A percentile compares a stretch with the other conserved stretches of the same genome.
Conservation (phyloP, 2,329 filamentous ascomycete genomes). For the Pestalotiopsis sp. region DNA sequence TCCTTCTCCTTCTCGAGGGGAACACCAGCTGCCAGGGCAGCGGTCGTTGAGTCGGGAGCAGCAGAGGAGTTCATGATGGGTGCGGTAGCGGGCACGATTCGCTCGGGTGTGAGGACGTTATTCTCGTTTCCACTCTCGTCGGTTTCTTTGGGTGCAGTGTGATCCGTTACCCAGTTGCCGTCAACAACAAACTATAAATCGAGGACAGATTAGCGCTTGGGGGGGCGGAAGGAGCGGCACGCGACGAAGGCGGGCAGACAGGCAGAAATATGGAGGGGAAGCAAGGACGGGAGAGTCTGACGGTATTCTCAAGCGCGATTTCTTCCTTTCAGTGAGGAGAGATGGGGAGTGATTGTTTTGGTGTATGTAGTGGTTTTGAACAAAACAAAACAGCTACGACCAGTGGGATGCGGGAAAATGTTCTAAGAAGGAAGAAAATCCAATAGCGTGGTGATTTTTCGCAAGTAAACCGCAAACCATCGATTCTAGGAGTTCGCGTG, state of each 20-base stretch:
- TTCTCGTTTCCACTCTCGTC: slow-evolving; percentile 86
- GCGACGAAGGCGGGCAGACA: neutral
- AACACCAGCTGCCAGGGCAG: slow-evolving; percentile 65
- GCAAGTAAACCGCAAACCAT: neutral
- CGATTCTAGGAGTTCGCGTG: neutral
- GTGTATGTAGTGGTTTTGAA: neutral
- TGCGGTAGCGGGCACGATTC: slow-evolving; percentile 59
- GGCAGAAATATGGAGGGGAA: neutral
- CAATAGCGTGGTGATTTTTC: neutral
- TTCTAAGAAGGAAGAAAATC: neutral
- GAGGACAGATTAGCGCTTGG: slow-evolving; percentile 1
- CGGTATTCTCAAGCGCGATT: neutral
- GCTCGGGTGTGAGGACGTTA: slow-evolving; percentile 81
- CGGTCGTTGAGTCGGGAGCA: slow-evolving; percentile 71
- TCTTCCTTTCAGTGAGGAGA: neutral
- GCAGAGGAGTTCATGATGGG: slow-evolving; percentile 63
- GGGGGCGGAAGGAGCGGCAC: neutral
- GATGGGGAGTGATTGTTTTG: neutral
- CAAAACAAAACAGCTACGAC: neutral
- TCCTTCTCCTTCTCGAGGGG: slow-evolving; percentile 47
- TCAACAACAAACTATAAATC: slow-evolving; percentile 84
- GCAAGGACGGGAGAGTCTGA: neutral
- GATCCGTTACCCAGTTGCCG: slow-evolving; percentile 85
- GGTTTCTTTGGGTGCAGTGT: slow-evolving; percentile 76
- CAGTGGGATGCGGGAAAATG: neutral